Evolutionary conservation across 2,329 filamentous ascomycete species (phyloP), one percentile per base, ranked within the genome.

Genomic region (Leptographium radiaticola): DNA sequence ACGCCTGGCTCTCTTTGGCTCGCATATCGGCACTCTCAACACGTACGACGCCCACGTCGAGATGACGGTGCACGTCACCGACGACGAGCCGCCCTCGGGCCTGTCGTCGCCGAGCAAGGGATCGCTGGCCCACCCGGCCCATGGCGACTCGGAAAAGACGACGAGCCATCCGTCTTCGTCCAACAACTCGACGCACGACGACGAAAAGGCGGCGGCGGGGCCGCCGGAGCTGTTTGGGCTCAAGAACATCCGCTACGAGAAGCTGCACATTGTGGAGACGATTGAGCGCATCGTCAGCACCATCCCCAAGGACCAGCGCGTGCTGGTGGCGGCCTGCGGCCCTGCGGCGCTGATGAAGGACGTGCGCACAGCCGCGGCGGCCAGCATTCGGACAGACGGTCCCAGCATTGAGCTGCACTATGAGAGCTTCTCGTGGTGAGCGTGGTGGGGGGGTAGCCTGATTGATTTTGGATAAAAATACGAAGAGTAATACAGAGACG

Each of bases 371-470:
- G 69, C 70, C 0, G 67, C 70, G 9, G 73, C 74, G 1, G 63
- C 62, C 34, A 66, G 67, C 57, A 75, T 77, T 33, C 63, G 61
- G 1, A 62, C 66, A 1, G 64, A 67, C 20, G 74, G 74, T 4
- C 71, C 74, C 2, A 72, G 69, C 38, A 66, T 77, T 16, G 73
- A 75, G 59, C 62, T 76, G 49, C 73, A 76, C 59, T 72, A 69
- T 56, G 74, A 76, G 60, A 67, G 73, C 60, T 75, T 75, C 56
- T 69, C 68, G 3, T 74, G 47, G 48, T 52, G 40, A 54, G 13
- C 16, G 25, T 25, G 25, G n/a, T n/a, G n/a, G n/a, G n/a, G n/a
- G n/a, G n/a, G n/a, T n/a, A n/a, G n/a, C n/a, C n/a, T n/a, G n/a
- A n/a, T n/a, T n/a, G n/a, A n/a, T n/a, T n/a, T n/a, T n/a, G n/a